Conservation (phyloP, 2,329 filamentous ascomycete species). For the Ophiostoma novo-ulmi region DNA sequence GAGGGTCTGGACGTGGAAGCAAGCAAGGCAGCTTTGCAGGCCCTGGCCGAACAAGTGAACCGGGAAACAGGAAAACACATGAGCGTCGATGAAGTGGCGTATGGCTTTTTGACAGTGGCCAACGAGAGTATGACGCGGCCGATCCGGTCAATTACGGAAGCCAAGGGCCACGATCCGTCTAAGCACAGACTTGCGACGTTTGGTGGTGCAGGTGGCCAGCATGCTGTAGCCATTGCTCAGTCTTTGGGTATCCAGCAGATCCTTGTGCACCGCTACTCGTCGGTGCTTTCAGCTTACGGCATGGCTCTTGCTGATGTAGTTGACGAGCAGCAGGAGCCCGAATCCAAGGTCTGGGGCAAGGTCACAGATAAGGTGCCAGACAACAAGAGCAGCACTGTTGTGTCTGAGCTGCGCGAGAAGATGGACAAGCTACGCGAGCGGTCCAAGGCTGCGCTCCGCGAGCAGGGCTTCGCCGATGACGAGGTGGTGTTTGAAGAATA, state of each 20-base stretch:
- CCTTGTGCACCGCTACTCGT: constrained; percentile 80
- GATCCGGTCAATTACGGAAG: constrained; percentile 85
- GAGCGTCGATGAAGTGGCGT: constrained; percentile 77
- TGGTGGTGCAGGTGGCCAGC: constrained; percentile 85
- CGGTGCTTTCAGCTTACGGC: constrained; percentile 82
- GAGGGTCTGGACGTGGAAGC: constrained; percentile 71
- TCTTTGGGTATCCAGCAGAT: constrained; percentile 81
- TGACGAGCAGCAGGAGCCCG: constrained; percentile 79
- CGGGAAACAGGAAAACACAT: constrained; percentile 66
- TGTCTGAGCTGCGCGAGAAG: constrained; percentile 62
- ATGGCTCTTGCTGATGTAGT: constrained; percentile 93
- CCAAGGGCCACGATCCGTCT: constrained; percentile 84
- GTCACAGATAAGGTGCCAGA: not conserved
- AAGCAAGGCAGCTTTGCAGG: constrained; percentile 68
- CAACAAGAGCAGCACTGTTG: constrained; percentile 40
- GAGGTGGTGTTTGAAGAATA: constrained; percentile 86
- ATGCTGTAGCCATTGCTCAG: constrained; percentile 85
- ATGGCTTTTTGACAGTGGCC: constrained; percentile 82
- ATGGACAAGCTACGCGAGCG: constrained; percentile 76
- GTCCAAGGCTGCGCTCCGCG: constrained; percentile 59
- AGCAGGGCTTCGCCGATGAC: constrained; percentile 71
- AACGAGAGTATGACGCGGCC: constrained; percentile 90
- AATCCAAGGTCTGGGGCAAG: constrained; percentile 52
- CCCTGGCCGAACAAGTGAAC: constrained; percentile 74
- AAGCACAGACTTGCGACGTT: constrained; percentile 89